Evolutionary conservation across 148 eudicot species (phyloP), one percentile per base, ranked within the genome.

Genomic region (Rhododendron henanense): DNA sequence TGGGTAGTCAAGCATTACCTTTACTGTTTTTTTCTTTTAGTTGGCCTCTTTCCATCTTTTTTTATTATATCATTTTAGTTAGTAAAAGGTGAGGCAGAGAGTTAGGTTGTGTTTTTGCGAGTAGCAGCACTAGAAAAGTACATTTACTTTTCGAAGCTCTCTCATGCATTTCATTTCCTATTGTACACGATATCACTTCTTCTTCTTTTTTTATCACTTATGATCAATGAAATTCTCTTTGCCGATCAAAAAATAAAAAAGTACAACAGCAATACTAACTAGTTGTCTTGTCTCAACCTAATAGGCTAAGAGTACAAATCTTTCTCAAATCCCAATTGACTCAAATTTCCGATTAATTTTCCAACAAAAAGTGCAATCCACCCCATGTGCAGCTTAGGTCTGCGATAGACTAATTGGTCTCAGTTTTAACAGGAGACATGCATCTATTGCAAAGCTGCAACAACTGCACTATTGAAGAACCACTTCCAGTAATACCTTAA

Each of bases 401-500:
- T 73, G 39, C 23, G 2, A 69, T 8, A 69, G 37, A n/a, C 75
- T 71, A 11, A 14, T 28, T 14, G 39, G 25, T 39, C 23, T 15
- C 51, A 14, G 9, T 23, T 65, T 61, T 41, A 61, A 35, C 37
- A 82, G 76, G 65, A 59, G 9, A 16, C 6, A 59, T 59, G 65
- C 25, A 19, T 19, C 6, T 19, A 21, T 55, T 14, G 1, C 28
- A 47, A 47, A 47, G 31, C 14, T n/a, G 55, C 48, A 25, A 45
- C 25, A 78, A n/a, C 18, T 6, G 9, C 21, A 11, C 6, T 55
- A 15, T 19, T 33, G 55, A 28, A 73, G 44, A 84, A 19, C 28
- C 48, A 73, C 65, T 74, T 48, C 39, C 33, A n/a, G 71, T 47
- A 88, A 83, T 91, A 96, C 99, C 99, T 94, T 96, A 81, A 96